Evolutionary conservation across 2,329 filamentous ascomycete genomes (phyloP).

Genomic region (Trichoderma koningii): DNA sequence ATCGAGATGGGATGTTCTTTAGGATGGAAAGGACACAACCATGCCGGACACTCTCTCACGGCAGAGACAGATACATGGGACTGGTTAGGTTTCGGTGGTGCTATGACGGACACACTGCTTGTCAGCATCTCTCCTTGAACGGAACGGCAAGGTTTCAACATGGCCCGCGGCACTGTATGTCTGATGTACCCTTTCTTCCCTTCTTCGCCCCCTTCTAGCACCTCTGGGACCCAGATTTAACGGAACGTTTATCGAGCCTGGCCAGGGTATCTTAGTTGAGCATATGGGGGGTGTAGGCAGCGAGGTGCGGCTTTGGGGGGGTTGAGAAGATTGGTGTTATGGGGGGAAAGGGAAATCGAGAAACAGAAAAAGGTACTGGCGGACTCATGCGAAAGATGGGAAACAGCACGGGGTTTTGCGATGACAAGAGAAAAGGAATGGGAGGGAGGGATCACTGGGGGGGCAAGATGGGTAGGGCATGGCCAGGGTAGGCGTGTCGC

Average conservation of each 20-base stretch:
- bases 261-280: conserved; percentile 10
- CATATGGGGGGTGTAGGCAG: conserved; percentile 18
- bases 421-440: conserved; percentile 12
- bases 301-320: conserved; percentile 1
- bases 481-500: conserved; percentile 25
- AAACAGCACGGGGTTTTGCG: conserved; percentile 21
- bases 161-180: conserved; percentile 8
- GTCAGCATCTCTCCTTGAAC: conserved; percentile 21
- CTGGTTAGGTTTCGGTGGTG: conserved; percentile 18
- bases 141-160: conserved; percentile 18
- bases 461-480: conserved; percentile 14
- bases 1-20: conserved; percentile 15
- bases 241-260: conserved; percentile 11
- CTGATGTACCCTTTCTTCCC: conserved; percentile 7
- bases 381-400: conserved; percentile 24
- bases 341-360: conserved; percentile 16
- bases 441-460: conserved; percentile 21
- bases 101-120: conserved; percentile 14
- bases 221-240: not conserved
- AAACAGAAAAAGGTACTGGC: conserved; percentile 11
- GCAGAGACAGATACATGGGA: conserved; percentile 16
- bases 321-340: conserved; percentile 11
- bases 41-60: conserved; percentile 7
- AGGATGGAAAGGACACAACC: conserved; percentile 3
- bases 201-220: not conserved